Evolutionary conservation across 139 green algal species (phyloP), one percentile per base, ranked within the genome.

Genomic region (Micractinium sp.): DNA sequence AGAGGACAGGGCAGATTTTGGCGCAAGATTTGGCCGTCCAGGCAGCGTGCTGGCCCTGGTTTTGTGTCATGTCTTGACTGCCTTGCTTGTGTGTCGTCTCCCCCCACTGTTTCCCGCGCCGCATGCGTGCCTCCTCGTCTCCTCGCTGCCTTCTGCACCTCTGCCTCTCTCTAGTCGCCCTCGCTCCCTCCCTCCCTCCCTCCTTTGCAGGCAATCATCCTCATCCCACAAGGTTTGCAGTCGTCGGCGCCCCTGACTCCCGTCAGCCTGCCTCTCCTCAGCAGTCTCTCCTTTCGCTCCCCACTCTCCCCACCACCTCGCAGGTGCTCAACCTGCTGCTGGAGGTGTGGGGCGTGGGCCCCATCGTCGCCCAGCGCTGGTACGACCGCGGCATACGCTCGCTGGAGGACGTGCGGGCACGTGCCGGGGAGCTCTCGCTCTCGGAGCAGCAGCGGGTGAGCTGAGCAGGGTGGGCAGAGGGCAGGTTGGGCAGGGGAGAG

Each of bases 311-410:
- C 29, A 2, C 81, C 22, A 36, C 41, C 9, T 56, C 47, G n/a
- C 87, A 90, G 87, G 56, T 36, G 33, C 22, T 76, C 20, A 33
- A 63, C 7, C 38, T 61, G 67, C 93, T 93, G 66, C 31, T 80
- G 63, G 71, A 87, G 81, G 82, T 93, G 31, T 93, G 90, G 90
- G 91, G 91, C 20, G 78, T 61, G 1, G 91, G 80, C 29, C 36
- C 71, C 29, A 39, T 31, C 20, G 89, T 67, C 22, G 88, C 85
- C 35, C 19, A 86, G 66, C 66, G 79, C 35, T 93, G 90, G 90
- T 92, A 88, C 27, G 31, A 23, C 0, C 41, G 60, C 2, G 91
- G 91, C 15, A 81, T 35, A 47, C 85, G 89, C 61, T 85, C 66
- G 9, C 75, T 93, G 75, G 89, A 90, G 13, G 91, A 93, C n/a